Percentiles rank a stretch among this genome's conserved stretches.
Conservation (phyloP, 495 filamentous ascomycete species). For the Umbilicaria muhlenbergii region DNA sequence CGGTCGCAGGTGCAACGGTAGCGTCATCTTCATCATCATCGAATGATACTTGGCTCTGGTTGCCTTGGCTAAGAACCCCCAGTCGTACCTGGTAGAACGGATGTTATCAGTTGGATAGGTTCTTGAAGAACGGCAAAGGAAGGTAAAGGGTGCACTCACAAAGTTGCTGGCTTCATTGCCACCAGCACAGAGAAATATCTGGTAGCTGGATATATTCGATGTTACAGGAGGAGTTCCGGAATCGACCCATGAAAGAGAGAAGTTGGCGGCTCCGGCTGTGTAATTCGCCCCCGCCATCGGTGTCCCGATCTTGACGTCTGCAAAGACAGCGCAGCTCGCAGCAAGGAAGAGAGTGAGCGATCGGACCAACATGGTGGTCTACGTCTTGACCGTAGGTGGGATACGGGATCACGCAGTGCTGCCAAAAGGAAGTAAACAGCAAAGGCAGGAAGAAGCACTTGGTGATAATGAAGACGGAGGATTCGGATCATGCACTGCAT, state of each 20-base stretch:
- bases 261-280: constrained; percentile 25
- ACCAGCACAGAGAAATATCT: constrained; percentile 47
- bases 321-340: constrained; percentile 17
- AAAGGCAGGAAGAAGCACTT: too few relatives aligned
- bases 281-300: constrained; percentile 33
- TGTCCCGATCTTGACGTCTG: constrained; percentile 39
- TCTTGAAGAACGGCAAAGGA: too few relatives aligned
- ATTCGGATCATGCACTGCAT: too few relatives aligned
- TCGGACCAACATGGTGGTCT: too few relatives aligned
- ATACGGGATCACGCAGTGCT: too few relatives aligned
- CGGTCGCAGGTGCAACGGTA: constrained; percentile 25
- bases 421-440: too few relatives aligned
- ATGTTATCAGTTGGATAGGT: background rate
- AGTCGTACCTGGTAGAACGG: background rate
- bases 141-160: constrained; percentile 15
- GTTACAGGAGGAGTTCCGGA: constrained; percentile 31
- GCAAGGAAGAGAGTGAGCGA: too few relatives aligned
- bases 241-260: constrained; percentile 44
- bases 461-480: too few relatives aligned
- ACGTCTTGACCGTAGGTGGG: too few relatives aligned
- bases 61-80: constrained; percentile 3
- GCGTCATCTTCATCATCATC: constrained; percentile 21
- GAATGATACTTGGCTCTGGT: constrained; percentile 21
- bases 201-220: constrained; percentile 36
- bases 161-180: constrained; percentile 34